phyloP scores from a whole-genome alignment of 139 green algal genomes.

The Pedinophyceae sp. region DNA sequence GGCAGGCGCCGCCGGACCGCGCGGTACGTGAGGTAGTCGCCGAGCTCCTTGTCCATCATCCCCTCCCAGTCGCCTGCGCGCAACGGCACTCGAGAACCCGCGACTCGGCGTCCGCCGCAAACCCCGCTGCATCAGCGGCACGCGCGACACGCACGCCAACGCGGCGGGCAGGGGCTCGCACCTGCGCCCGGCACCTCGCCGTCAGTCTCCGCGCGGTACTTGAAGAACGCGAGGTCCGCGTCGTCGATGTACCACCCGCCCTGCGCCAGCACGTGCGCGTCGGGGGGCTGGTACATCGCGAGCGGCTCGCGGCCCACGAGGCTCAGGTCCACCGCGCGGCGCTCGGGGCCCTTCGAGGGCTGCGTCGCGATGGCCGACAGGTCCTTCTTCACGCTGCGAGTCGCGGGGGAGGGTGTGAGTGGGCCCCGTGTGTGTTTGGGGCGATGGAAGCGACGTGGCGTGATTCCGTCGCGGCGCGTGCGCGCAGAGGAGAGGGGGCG shows the following conservation, averaged over 20 bases:
- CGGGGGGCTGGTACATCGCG: too few relatives aligned
- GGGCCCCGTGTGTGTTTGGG: background rate
- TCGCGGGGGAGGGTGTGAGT: background rate
- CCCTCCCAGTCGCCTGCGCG: slow-evolving; percentile 25
- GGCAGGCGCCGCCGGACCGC: slow-evolving; percentile 45
- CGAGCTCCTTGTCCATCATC: slow-evolving; percentile 50
- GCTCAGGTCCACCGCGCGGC: too few relatives aligned
- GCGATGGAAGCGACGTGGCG: slow-evolving; percentile 2
- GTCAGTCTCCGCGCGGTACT: slow-evolving; percentile 25
- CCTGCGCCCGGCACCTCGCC: slow-evolving; percentile 8
- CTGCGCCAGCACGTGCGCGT: too few relatives aligned
- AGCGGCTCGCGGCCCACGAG: too few relatives aligned
- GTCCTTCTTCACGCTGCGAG: too few relatives aligned
- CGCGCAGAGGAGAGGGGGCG: background rate
- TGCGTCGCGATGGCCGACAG: too few relatives aligned
- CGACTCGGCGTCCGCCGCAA: background rate
- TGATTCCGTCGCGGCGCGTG: background rate
- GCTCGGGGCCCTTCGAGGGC: too few relatives aligned
- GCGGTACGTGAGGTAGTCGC: slow-evolving; percentile 36
- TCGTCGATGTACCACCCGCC: slow-evolving; percentile 43
- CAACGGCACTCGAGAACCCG: slow-evolving; percentile 7
- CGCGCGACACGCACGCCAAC: too few relatives aligned
- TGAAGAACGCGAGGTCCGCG: slow-evolving; percentile 49
- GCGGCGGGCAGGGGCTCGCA: too few relatives aligned
- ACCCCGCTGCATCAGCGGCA: background rate